These are phyloP conservation scores for Ensete glaucum DNA, from an alignment of 176 grass and related monocot genomes.

Conservation along the genomic window DNA sequence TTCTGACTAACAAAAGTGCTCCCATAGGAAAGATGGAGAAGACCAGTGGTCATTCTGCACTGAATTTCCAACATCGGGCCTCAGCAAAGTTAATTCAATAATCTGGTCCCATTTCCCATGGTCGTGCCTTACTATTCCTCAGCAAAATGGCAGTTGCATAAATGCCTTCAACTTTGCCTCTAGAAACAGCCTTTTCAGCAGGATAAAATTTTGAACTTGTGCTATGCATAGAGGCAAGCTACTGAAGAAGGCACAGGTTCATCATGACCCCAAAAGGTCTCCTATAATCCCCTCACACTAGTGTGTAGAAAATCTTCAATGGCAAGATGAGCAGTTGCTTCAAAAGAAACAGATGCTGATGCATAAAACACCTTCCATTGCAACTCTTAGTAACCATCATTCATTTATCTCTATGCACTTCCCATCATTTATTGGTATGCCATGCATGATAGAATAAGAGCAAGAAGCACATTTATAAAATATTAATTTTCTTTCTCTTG, in stretches of 20 bases:
- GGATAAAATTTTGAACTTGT: slow-evolving; percentile 80
- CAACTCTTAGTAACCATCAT: too few species aligned
- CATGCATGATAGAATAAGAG: too few species aligned
- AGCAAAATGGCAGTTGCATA: slow-evolving; percentile 64
- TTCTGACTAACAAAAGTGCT: slow-evolving; percentile 65
- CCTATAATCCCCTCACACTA: slow-evolving; percentile 69
- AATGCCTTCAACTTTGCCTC: slow-evolving; percentile 62
- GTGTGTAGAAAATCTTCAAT: slow-evolving; percentile 88
- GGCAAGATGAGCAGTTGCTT: slow-evolving; percentile 72
- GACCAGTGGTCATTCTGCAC: slow-evolving; percentile 33
- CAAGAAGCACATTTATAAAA: too few species aligned
- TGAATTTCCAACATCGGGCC: slow-evolving; percentile 62
- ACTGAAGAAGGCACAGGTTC: slow-evolving; percentile 63
- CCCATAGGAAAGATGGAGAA: neutral
- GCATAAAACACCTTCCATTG: slow-evolving; percentile 35
- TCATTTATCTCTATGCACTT: too few species aligned
- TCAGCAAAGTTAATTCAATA: slow-evolving; percentile 57
- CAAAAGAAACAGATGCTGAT: slow-evolving; percentile 57
- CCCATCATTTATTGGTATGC: too few species aligned
- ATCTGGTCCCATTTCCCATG: slow-evolving; percentile 90
- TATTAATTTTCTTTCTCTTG: too few species aligned
- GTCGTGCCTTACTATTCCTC: slow-evolving; percentile 42
- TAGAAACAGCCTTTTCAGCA: slow-evolving; percentile 71
- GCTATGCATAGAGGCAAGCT: slow-evolving; percentile 87
- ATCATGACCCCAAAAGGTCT: slow-evolving; percentile 85